A percentile compares a stretch with the other conserved stretches of the same genome.
Evolutionary conservation across 352 stramenopile species (phyloP).

Genomic region (Globisporangium mamillatum): DNA sequence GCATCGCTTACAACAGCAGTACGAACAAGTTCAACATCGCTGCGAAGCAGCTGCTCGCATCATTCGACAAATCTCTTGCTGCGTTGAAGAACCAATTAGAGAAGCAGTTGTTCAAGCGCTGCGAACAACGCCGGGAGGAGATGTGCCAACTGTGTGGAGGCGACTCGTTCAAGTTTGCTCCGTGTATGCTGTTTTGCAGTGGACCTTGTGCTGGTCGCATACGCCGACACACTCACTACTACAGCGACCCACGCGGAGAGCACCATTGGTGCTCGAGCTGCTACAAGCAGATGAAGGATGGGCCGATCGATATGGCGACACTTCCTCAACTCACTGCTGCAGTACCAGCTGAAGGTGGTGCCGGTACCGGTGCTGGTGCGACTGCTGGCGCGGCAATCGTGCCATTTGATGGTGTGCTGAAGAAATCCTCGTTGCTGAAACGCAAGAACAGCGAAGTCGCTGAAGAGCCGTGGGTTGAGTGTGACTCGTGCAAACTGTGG

Average conservation of each 20-base stretch:
- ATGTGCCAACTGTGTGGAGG: conserved; percentile 88
- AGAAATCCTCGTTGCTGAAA: conserved; percentile 94
- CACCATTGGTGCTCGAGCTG: conserved; percentile 88
- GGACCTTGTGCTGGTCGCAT: conserved; percentile 81
- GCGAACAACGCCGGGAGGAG: conserved; percentile 78
- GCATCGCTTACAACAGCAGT: conserved; percentile 88
- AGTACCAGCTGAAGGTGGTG: conserved; percentile 40
- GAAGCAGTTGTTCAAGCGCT: conserved; percentile 84
- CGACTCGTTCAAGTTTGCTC: conserved; percentile 89
- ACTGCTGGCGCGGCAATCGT: conserved; percentile 23
- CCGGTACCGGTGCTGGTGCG: conserved; percentile 12
- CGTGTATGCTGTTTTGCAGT: conserved; percentile 88
- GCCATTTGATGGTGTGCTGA: conserved; percentile 72
- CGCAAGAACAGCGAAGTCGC: conserved; percentile 98
- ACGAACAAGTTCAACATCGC: conserved; percentile 89
- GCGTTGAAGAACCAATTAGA: conserved; percentile 75
- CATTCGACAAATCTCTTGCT: conserved; percentile 69
- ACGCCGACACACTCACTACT: conserved; percentile 85
- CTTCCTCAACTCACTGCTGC: conserved; percentile 71
- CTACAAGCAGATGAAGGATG: conserved; percentile 90
- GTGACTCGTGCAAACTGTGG: conserved; percentile 98
- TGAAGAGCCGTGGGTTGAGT: conserved; percentile 98
- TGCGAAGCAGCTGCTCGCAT: conserved; percentile 74
- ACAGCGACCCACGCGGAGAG: conserved; percentile 77
- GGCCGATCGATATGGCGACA: conserved; percentile 89